Base-by-base conservation (phyloP, 2,329 filamentous ascomycete species). In the Penicillium sp. region DNA sequence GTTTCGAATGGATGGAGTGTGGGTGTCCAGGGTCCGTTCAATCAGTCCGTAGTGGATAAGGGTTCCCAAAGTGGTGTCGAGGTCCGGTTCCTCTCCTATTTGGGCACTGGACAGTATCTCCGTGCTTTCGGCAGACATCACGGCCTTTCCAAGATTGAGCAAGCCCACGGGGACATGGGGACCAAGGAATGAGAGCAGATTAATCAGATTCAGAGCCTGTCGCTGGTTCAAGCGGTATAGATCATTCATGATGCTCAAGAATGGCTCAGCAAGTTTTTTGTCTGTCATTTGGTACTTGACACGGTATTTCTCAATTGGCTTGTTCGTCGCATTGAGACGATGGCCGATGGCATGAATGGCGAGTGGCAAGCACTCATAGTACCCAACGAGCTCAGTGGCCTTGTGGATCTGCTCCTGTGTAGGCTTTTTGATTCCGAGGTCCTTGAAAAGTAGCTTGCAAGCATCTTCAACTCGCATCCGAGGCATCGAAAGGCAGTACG, bases 321-420 rank as follows among this genome's bases (percentile, higher is more conserved):
- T 82, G 14, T 74, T 71, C 0, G 80, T 82, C 2, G 77, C 76
- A 45, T 78, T 81, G 11, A 86, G 68, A 27, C 82, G 75, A 51
- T 80, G 77, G 1, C 81, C 81, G 1, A 83, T 79, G 0, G 82
- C 79, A 55, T 86, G 82, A 16, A 87, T 83, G 52, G 84, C 84
- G 6, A 86, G 69, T 0, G 84, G 84, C 11, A 87, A 69, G 44
- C 80, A 77, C 18, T 81, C 81, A 68, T 86, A 81, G 37, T 82
- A 66, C 35, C 77, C 74, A 1, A 86, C 82, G 13, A 87, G 60
- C 48, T 85, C 77, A n/a, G 72, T 74, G 0, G 82, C 81, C 46
- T 79, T 77, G 28, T 67, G 70, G 7, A 73, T 62, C 52, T 86
- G 81, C 26, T 79, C 75, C 9, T 71, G 66, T 0, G 71, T 77